A percentile compares a stretch with the other conserved stretches of the same genome.
Conservation (phyloP, 768 basidiomycete species). For the Tulasnella sp. region DNA sequence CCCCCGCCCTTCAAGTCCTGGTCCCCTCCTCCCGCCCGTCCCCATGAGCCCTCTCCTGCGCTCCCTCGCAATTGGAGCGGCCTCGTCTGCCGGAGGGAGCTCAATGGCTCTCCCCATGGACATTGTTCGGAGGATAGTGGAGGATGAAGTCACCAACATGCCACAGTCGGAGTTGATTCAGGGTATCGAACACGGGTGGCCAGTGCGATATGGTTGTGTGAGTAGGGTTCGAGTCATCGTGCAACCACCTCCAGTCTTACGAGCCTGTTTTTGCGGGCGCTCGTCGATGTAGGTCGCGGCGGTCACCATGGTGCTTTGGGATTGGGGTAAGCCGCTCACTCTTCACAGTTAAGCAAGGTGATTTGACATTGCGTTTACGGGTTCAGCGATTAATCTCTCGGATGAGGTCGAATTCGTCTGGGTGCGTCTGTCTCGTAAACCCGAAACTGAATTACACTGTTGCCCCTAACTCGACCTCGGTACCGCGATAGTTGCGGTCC, state of each 20-base stretch:
- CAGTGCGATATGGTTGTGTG: slow-evolving; percentile 15
- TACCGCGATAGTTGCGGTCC: not conserved
- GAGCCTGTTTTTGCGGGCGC: not conserved
- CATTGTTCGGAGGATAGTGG: slow-evolving; percentile 7
- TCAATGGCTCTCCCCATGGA: not conserved
- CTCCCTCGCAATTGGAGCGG: slow-evolving; percentile 1
- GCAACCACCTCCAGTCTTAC: not conserved
- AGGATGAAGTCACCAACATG: not conserved
- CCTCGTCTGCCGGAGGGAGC: not conserved
- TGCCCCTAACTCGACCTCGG: not conserved
- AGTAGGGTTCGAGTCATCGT: not conserved
- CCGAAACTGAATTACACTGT: not conserved
- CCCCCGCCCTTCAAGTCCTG: not conserved
- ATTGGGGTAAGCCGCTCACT: slow-evolving; percentile 17
- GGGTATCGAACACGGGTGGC: not conserved
- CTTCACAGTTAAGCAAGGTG: not conserved
- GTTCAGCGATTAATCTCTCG: not conserved
- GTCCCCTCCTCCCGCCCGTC: not conserved
- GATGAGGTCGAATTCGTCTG: slow-evolving; percentile 26
- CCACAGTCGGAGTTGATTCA: not conserved
- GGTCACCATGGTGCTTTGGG: slow-evolving; percentile 9
- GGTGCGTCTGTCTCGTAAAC: not conserved
- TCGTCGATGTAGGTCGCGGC: not conserved
- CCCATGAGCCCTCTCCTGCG: slow-evolving; percentile 11
- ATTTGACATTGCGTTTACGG: not conserved